A percentile compares a stretch with the other conserved stretches of the same genome.
Evolutionary conservation across 176 grass and related monocot species (phyloP).

Genomic region (Oryza coarctata): DNA sequence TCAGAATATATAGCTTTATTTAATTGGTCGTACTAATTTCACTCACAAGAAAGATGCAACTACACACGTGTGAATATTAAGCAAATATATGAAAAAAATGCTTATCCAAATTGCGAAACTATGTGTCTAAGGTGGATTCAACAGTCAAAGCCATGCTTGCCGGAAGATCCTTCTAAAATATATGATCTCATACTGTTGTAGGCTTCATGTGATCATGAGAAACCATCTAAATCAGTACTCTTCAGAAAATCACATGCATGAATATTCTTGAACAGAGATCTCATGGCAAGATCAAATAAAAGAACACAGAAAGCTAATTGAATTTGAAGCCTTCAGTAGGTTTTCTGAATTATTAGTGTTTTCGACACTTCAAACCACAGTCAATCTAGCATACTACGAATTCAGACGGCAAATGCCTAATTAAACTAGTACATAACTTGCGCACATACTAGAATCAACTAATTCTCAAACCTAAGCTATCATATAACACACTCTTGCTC

Average conservation of each 20-base stretch:
- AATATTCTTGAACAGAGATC: constrained; percentile 3
- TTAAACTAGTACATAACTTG: background rate
- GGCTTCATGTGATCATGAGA: background rate
- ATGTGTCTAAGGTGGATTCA: background rate
- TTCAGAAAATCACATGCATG: background rate
- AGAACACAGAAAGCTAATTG: background rate
- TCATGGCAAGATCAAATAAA: background rate
- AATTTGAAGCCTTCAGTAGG: background rate
- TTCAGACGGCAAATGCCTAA: background rate
- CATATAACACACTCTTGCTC: background rate
- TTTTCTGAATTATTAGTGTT: background rate
- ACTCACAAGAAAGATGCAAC: background rate
- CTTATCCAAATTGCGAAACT: background rate
- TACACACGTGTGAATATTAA: background rate
- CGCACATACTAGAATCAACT: background rate
- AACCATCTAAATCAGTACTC: background rate
- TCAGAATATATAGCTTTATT: background rate
- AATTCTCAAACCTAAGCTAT: constrained; percentile 6
- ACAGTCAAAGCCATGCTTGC: background rate
- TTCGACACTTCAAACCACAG: background rate
- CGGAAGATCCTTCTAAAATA: background rate
- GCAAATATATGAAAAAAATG: background rate
- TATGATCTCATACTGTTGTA: background rate
- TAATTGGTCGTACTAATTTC: background rate
- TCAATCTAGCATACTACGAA: background rate